Evolutionary conservation across 208 protist species (phyloP).

Genomic region (Histomonas meleagridis): DNA sequence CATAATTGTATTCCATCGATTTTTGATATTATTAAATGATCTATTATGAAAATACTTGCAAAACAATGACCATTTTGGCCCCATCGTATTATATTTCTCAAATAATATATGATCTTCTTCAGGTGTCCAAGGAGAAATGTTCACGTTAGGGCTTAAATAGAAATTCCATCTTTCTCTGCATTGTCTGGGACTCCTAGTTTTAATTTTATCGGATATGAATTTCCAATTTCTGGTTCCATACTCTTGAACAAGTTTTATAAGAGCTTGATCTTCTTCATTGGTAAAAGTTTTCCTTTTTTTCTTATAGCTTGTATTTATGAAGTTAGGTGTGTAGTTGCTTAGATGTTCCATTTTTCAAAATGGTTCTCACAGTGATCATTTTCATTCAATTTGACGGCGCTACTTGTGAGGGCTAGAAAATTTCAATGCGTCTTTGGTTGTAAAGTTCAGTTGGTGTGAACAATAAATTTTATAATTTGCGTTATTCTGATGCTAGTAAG

Average conservation of each 20-base stretch:
- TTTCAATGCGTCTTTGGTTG: no score
- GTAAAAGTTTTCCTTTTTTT: no score
- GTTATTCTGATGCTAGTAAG: no score
- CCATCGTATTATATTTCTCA: not conserved
- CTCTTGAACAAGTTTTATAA: not conserved
- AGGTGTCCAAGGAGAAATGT: not conserved
- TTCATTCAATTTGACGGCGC: no score
- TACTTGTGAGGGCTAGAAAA: no score
- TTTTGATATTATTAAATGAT: not conserved
- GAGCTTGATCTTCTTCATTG: not conserved
- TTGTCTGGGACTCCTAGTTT: not conserved
- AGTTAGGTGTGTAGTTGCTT: no score
- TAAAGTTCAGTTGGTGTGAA: no score
- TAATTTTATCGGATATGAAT: not conserved
- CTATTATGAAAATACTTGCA: not conserved
- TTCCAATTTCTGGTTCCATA: not conserved
- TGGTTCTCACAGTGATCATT: no score
- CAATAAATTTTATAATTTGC: no score
- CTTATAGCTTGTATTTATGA: no score
- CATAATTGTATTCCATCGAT: no score
- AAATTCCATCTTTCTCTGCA: constrained; percentile 11
- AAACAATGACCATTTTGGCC: not conserved
- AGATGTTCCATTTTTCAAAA: no score
- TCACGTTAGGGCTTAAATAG: not conserved
- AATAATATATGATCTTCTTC: not conserved